Percentiles rank a stretch among this genome's conserved stretches.
phyloP scores from a whole-genome alignment of 2,329 filamentous ascomycete species.

The Stachybotrys echinatus region DNA sequence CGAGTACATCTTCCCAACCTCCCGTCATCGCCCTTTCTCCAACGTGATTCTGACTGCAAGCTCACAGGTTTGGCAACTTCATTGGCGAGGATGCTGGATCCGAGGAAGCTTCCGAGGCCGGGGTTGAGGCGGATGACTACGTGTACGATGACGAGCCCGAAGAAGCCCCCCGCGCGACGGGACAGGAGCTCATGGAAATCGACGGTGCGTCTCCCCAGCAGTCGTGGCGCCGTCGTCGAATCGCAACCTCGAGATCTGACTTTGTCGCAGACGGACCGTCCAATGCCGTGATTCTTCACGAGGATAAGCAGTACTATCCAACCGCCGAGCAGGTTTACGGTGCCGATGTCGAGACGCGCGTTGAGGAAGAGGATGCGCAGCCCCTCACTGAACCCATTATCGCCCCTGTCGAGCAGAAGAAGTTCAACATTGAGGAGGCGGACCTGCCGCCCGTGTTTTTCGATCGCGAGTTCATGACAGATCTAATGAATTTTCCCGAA shows the following conservation, averaged over 20 bases:
- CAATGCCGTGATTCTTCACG: conserved; percentile 95
- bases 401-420: conserved; percentile 88
- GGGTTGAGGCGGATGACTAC: conserved; percentile 69
- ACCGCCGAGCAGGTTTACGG: conserved; percentile 97
- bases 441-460: conserved; percentile 86
- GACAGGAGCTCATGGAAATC: conserved; percentile 89
- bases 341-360: conserved; percentile 86
- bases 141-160: conserved; percentile 74
- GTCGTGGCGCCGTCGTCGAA: background rate
- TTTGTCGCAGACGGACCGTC: conserved; percentile 65
- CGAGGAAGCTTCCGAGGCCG: conserved; percentile 77
- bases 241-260: conserved; percentile 4
- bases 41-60: conserved; percentile 11
- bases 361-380: conserved; percentile 96
- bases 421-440: conserved; percentile 88
- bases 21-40: conserved; percentile 3
- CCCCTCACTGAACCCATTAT: conserved; percentile 89
- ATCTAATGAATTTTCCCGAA: conserved; percentile 92
- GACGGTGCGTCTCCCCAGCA: conserved; percentile 54
- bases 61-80: conserved; percentile 85
- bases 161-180: conserved; percentile 56
- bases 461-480: conserved; percentile 86
- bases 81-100: conserved; percentile 87
- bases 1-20: conserved; percentile 54
- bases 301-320: conserved; percentile 99